Base-by-base conservation (phyloP, 2,329 filamentous ascomycete genomes). In the Teratosphaeria pseudoeucalypti region DNA sequence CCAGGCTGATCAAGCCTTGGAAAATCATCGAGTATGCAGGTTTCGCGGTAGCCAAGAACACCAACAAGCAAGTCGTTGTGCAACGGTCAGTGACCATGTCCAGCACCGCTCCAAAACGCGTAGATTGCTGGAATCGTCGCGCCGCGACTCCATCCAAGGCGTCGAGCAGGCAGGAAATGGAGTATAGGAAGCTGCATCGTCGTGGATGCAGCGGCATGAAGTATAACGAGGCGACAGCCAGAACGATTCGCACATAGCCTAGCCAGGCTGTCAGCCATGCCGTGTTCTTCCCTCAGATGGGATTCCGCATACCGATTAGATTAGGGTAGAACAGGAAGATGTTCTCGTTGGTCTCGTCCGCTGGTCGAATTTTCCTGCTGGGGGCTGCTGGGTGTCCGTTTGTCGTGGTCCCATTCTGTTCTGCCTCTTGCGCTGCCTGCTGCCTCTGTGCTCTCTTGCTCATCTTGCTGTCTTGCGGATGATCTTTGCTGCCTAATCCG, bases 71-170 rank as follows among this genome's bases (percentile, higher is more conserved):
- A 2, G 92, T 86, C 2, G 94, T 99, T 34, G 92, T 97, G 80
- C 94, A 97, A 62, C 94, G 88, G 76, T 99, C 94, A 19, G 94
- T 99, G 62, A 99, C 92, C 94, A 99, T 99, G 78, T 99, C 94
- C 64, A 99, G 82, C 37, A 99, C 92, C 34, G 92, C 94, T 64
- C 94, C 94, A 74, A 99, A 99, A 65, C 89, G 89, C 58, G 94
- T 97, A 43, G 89, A 92, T 76, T 99, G 94, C 70, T 95, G 85
- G 73, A 92, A 87, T 69, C 83, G 79, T 55, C 90, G 86, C 60
- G 94, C 94, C n/a, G 92, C 92, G 68, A 92, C 88, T 68, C 94
- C 94, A 73, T 99, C 94, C 64, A 97, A 83, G 54, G 92, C 94
- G 73, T 99, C 94, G 65, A 99, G 87, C 53, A 97, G 83, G 74